Base-by-base conservation (phyloP, 1,284 basidiomycete genomes). In the Ustilago hordei region DNA sequence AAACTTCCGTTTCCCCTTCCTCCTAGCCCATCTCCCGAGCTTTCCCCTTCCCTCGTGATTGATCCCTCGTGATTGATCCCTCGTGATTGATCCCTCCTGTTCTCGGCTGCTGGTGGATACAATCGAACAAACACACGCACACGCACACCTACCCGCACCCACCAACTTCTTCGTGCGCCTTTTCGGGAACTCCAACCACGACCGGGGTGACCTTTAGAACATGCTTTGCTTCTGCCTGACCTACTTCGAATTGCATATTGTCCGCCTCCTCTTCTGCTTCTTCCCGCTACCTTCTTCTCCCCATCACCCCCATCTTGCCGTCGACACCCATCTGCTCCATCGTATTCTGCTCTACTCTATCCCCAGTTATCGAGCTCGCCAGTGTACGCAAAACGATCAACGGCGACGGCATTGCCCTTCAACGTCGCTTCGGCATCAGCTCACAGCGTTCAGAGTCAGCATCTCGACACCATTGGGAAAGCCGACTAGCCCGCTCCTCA, bases 111-210 rank as follows among this genome's bases (percentile, higher is more conserved):
- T 60, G 57, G 36, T 60, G 62, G n/a, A 34, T 53, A 47, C 50
- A 57, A 7, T 55, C 54, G 50, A 48, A 53, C 62, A 64, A 64
- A 64, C 62, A 64, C 32, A 36, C 48, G 47, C 48, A 31, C 55
- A 63, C 39, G 6, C 28, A 35, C 5, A 23, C 23, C 23, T 23
- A 23, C 23, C 23, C 23, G 23, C 23, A 28, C 23, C 23, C 23
- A 28, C 23, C 23, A 23, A 43, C 47, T 31, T 32, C 43, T 59
- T 56, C 48, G 31, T 57, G 60, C 54, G 60, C 60, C 57, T 53
- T 47, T 73, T 73, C 64, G 70, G 70, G 61, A 73, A 60, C 53
- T 41, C 28, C 36, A 32, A 48, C 64, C 61, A 28, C 23, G 70
- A 64, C 43, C 61, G 60, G 64, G n/a, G 47, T 55, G 47, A 11